phyloP scores from a whole-genome alignment of 148 eudicot genomes.

The Rhododendron henanense region DNA sequence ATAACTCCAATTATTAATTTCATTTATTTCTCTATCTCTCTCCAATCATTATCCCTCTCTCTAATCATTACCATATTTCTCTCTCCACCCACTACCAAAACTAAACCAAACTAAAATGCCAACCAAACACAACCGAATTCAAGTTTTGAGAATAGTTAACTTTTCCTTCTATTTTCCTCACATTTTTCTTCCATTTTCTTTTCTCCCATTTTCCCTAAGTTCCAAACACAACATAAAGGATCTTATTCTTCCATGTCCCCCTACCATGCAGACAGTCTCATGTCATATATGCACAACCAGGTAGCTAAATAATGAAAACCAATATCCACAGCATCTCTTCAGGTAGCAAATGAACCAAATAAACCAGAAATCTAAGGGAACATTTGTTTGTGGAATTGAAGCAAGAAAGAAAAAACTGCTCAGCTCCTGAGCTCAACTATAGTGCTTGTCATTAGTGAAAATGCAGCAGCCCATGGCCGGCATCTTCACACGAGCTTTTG shows the following conservation, averaged over 20 bases:
- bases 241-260: background rate
- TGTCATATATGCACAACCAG: background rate
- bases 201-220: too few species aligned
- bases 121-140: too few species aligned
- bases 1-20: too few species aligned
- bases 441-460: slow-evolving; percentile 15
- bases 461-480: slow-evolving; percentile 16
- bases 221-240: background rate
- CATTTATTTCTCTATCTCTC: too few species aligned
- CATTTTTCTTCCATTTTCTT: too few species aligned
- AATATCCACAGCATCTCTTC: slow-evolving; percentile 7
- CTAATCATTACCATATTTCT: too few species aligned
- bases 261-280: background rate
- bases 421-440: background rate
- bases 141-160: too few species aligned
- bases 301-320: background rate
- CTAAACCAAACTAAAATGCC: too few species aligned
- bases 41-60: too few species aligned
- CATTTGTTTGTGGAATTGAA: background rate
- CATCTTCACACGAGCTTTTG: slow-evolving; percentile 30
- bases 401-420: background rate
- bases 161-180: too few species aligned
- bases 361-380: background rate
- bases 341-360: background rate
- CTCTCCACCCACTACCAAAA: too few species aligned